Base-by-base conservation (phyloP, 352 stramenopile genomes). In the Pythium inflatum region DNA sequence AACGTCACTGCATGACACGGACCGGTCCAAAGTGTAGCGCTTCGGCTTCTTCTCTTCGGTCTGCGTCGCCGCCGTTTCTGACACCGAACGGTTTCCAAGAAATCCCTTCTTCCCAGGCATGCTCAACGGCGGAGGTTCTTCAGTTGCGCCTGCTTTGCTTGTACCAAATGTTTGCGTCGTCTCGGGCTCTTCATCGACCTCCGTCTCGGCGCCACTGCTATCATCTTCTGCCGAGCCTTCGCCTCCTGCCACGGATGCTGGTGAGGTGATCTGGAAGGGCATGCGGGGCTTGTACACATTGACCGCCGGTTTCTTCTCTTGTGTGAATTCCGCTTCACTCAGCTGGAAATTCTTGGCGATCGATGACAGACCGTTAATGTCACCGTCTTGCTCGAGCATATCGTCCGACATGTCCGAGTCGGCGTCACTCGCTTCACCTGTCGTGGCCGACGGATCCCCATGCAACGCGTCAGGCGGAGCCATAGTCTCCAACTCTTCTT, bases 361-460 rank as follows among this genome's bases (percentile, higher is more conserved):
- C 11, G 78, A 79, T 7, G 82, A 87, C 2, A 89, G 58, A 1
- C 70, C 74, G 41, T 72, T 74, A 8, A 78, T 46, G 28, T 78
- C 73, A 3, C 81, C 82, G 25, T 90, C 82, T 53, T 90, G 79
- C 55, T 87, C 82, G n/a, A 88, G 64, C 80, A 90, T 90, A 31
- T 91, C 83, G 53, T 91, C 82, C 33, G 81, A 90, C 78, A 90
- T 74, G 45, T 89, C 79, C 34, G 80, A 91, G 22, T 89, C 82
- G 8, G 57, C 79, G 54, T 81, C 79, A 31, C 82, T 73, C 2
- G 60, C 59, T 12, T 73, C 59, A 46, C 51, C 69, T n/a, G 20
- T 54, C 33, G 31, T 40, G 38, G 5, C 27, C 5, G 25, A 38
- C 14, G 25, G 9, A 25, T 57, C 43, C 3, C 22, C 58, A 43